phyloP scores from a whole-genome alignment of 2,329 filamentous ascomycete species.

The Corinectria fuckeliana region DNA sequence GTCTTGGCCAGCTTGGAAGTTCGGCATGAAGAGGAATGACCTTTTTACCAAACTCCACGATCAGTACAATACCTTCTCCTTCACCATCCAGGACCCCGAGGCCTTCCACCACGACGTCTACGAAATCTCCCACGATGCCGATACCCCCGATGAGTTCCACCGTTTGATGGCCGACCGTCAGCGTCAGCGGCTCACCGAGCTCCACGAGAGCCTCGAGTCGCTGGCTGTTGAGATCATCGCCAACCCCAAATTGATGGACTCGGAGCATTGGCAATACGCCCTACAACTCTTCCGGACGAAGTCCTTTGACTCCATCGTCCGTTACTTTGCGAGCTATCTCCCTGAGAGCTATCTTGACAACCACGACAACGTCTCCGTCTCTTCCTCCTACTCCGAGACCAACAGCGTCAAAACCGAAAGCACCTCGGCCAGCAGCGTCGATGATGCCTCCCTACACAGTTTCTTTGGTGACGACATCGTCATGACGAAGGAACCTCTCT shows the following conservation, averaged over 20 bases:
- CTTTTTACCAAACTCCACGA: conserved; percentile 64
- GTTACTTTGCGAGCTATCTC: conserved; percentile 66
- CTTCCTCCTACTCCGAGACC: conserved; percentile 47
- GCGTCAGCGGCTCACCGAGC: conserved; percentile 59
- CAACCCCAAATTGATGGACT: conserved; percentile 64
- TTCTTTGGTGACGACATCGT: conserved; percentile 53
- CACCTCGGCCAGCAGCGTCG: conserved; percentile 49
- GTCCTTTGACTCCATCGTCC: conserved; percentile 65
- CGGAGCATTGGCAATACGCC: conserved; percentile 64
- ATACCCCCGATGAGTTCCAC: conserved; percentile 61
- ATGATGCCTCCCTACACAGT: conserved; percentile 44
- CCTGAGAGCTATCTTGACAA: conserved; percentile 56
- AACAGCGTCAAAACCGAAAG: conserved; percentile 47
- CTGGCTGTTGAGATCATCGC: conserved; percentile 67
- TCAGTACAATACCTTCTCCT: conserved; percentile 65
- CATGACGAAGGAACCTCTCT: conserved; percentile 54
- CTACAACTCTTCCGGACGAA: conserved; percentile 65
- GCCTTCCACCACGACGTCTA: conserved; percentile 68
- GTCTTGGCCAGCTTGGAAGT: conserved; percentile 68
- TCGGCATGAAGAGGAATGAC: conserved; percentile 66
- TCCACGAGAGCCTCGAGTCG: conserved; percentile 62
- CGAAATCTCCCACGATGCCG: conserved; percentile 61
- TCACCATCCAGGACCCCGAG: conserved; percentile 63
- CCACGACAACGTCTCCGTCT: conserved; percentile 44
- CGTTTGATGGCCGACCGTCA: conserved; percentile 60